phyloP scores from a whole-genome alignment of 2,329 filamentous ascomycete species.

The Trichocomaceae sp. region DNA sequence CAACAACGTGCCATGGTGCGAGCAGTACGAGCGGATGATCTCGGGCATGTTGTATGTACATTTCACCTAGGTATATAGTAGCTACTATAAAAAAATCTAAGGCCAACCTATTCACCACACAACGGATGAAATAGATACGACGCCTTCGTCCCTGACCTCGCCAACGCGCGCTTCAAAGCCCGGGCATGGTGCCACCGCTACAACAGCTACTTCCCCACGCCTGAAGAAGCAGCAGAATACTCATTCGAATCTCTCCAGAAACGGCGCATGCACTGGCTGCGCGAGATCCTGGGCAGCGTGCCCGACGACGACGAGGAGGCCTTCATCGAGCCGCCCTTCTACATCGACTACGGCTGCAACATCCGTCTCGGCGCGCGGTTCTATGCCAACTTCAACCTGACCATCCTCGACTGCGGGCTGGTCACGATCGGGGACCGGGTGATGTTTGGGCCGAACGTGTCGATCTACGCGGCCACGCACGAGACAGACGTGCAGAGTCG shows the following conservation, averaged over 20 bases:
- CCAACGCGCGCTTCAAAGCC: constrained; percentile 48
- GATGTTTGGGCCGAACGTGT: constrained; percentile 49
- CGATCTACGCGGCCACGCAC: constrained; percentile 49
- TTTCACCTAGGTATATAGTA: background rate
- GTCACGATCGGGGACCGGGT: constrained; percentile 48
- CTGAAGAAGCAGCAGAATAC: constrained; percentile 8
- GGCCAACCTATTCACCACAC: background rate
- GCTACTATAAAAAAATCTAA: background rate
- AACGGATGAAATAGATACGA: constrained; percentile 41
- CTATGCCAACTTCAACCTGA: constrained; percentile 43
- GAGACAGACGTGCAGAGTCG: constrained; percentile 45
- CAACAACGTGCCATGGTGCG: constrained; percentile 20
- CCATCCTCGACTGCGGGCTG: constrained; percentile 47
- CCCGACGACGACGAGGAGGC: constrained; percentile 45
- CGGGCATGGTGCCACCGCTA: constrained; percentile 53
- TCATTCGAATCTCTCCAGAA: constrained; percentile 37
- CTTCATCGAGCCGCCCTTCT: constrained; percentile 55
- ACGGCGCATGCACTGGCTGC: constrained; percentile 40
- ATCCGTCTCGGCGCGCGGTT: constrained; percentile 53
- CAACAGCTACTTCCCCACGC: constrained; percentile 49
- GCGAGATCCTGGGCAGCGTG: constrained; percentile 44
- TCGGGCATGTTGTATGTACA: constrained; percentile 20
- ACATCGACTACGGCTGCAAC: constrained; percentile 60
- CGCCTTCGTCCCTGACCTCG: constrained; percentile 43
- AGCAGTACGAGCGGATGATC: constrained; percentile 23